Conservation (phyloP, 148 eudicot genomes). For the Gaultheria prostrata region DNA sequence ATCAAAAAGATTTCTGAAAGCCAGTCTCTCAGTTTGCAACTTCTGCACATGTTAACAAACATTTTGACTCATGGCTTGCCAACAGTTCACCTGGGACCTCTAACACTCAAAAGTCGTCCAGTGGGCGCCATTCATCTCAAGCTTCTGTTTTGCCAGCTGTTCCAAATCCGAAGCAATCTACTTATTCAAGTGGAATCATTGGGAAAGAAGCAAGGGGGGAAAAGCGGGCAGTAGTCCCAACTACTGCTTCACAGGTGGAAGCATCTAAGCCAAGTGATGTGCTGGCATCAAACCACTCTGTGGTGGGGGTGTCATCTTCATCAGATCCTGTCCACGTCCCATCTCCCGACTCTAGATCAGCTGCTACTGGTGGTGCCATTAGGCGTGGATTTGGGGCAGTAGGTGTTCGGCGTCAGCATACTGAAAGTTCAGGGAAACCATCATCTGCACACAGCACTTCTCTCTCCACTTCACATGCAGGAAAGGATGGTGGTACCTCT, state of each 20-base stretch:
- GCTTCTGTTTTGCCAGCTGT: slow-evolving; percentile 32
- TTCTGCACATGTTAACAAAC: neutral
- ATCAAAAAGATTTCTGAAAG: neutral
- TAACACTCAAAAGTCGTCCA: slow-evolving; percentile 40
- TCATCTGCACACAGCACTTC: slow-evolving; percentile 45
- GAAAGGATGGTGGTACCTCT: slow-evolving; percentile 33
- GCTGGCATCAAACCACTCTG: slow-evolving; percentile 48
- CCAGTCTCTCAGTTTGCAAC: neutral
- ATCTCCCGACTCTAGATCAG: slow-evolving; percentile 63
- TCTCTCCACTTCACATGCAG: slow-evolving; percentile 38
- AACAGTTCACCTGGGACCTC: slow-evolving; percentile 42
- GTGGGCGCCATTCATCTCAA: slow-evolving; percentile 30
- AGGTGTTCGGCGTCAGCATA: slow-evolving; percentile 67
- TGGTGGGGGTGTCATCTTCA: slow-evolving; percentile 74
- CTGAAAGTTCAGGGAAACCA: slow-evolving; percentile 48
- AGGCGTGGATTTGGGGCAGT: slow-evolving; percentile 87
- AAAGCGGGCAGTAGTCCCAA: slow-evolving; percentile 28
- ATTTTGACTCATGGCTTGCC: slow-evolving; percentile 10
- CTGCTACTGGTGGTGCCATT: slow-evolving; percentile 69
- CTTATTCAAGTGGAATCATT: slow-evolving; percentile 23
- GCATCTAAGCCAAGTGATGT: slow-evolving; percentile 38
- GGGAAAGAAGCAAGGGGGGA: slow-evolving; percentile 38
- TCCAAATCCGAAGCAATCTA: slow-evolving; percentile 35
- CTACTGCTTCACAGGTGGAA: slow-evolving; percentile 35
- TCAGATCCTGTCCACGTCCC: slow-evolving; percentile 98